Evolutionary conservation across 2,329 filamentous ascomycete genomes (phyloP).

Genomic region (Pestalotiopsis sp.): DNA sequence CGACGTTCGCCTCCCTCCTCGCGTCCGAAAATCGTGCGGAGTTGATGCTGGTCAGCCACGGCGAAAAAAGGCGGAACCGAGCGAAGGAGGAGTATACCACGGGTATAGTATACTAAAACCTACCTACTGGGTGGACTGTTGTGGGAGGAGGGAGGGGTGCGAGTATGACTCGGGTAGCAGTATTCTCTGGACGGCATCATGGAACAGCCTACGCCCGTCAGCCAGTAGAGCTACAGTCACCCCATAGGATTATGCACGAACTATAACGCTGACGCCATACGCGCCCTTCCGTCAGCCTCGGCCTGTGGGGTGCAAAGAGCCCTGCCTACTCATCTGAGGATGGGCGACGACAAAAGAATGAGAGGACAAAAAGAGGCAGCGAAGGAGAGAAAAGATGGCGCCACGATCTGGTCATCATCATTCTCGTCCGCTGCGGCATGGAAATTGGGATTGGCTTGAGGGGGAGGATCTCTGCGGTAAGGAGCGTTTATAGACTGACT

Average conservation of each 20-base stretch:
- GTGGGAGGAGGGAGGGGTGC: not conserved
- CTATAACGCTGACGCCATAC: too few relatives aligned
- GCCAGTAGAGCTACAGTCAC: not conserved
- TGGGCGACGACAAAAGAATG: too few relatives aligned
- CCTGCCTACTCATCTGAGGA: too few relatives aligned
- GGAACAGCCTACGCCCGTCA: not conserved
- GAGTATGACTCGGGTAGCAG: not conserved
- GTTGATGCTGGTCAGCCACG: not conserved
- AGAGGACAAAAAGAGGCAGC: not conserved
- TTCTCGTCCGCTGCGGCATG: not conserved
- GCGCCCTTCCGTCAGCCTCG: constrained; percentile 6
- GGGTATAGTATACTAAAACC: not conserved
- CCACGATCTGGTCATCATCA: not conserved
- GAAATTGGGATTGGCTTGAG: constrained; percentile 9
- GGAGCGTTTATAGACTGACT: constrained; percentile 1
- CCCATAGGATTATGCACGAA: too few relatives aligned
- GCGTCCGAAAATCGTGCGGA: not conserved
- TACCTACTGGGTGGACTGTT: not conserved
- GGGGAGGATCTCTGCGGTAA: not conserved
- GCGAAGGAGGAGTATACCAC: not conserved
- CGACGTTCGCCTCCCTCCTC: not conserved
- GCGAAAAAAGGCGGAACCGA: not conserved
- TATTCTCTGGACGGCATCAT: not conserved
- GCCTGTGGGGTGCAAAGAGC: constrained; percentile 25
- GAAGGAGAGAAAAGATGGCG: not conserved